Base-by-base conservation (phyloP, 129 eudicot genomes). In the Scalesia atractyloides region DNA sequence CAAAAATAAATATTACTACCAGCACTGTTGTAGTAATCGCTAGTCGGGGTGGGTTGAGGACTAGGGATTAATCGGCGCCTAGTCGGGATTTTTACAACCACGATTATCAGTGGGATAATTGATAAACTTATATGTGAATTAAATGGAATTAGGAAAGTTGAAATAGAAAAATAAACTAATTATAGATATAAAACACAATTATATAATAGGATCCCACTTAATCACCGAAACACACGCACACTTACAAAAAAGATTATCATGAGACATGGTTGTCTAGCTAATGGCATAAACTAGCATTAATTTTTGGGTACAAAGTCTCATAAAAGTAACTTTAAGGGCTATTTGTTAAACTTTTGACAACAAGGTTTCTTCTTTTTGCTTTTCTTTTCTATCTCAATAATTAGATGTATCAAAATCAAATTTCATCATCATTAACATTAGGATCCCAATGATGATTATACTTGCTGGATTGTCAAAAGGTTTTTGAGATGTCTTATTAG, bases 241-340 rank as follows among this genome's bases (percentile, higher is more conserved):
- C 46, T 8, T 9, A 43, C 34, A 33, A 44, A 58, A 41, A 60
- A 60, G 46, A 49, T 60, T 60, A 60, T 52, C 61, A 34, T 73
- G 62, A 62, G 77, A 62, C 77, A 73, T 48, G 77, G 77, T 73
- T 73, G 77, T 73, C 77, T 48, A 17, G 51, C 60, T 62, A 73
- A 62, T 73, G 61, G 48, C 63, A 73, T 36, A 73, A 61, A 47
- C 19, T 34, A 47, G 48, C 69, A 73, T 47, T 48, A 9, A 33
- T 17, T 22, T 61, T 61, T 62, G 61, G 22, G 70, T 17, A 41
- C 8, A 73, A 73, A 73, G 77, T 73, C 50, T 62, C 19, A 30
- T 30, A 61, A 73, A 39, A 61, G 63, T 73, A 62, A 73, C 77
- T 73, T 62, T 73, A 46, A 50, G 50, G 60, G 37, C 19, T 41